Percentiles rank a stretch among this genome's conserved stretches.
These are phyloP conservation scores for Gnetum montanum DNA, from an alignment of 75 land plant species.

Conservation along the genomic window DNA sequence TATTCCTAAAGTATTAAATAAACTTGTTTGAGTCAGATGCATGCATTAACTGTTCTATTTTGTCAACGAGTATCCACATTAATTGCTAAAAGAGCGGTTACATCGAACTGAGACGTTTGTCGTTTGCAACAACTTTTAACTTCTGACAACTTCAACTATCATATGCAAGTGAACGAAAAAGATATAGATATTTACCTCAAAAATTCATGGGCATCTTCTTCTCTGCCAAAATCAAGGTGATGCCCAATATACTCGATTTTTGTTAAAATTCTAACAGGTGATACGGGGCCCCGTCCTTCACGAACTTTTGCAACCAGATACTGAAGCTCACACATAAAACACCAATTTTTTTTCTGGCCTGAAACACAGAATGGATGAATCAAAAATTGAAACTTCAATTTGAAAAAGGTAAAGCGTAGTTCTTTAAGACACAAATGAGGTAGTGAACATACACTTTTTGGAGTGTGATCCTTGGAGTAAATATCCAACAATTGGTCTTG, in stretches of 20 bases:
- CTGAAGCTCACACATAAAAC: constrained; percentile 88
- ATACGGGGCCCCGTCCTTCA: constrained; percentile 39
- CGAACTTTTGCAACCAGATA: constrained; percentile 31
- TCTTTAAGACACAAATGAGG: too few species aligned
- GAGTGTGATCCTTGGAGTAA: constrained; percentile 59
- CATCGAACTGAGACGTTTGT: too few species aligned
- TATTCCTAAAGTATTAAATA: too few species aligned
- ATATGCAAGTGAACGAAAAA: too few species aligned
- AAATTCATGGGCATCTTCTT: constrained; percentile 98
- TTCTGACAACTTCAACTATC: too few species aligned
- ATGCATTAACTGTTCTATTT: too few species aligned
- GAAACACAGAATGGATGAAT: constrained; percentile 1
- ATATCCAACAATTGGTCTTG: constrained; percentile 69
- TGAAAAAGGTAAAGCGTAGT: too few species aligned
- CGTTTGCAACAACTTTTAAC: too few species aligned
- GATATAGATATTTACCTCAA: constrained; percentile 56
- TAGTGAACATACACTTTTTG: constrained; percentile 31
- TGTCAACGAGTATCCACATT: too few species aligned
- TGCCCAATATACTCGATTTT: constrained; percentile 49
- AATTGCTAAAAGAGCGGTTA: too few species aligned
- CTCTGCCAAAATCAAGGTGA: constrained; percentile 65
- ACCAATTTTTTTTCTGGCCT: constrained; percentile 60
- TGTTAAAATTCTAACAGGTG: constrained; percentile 53
- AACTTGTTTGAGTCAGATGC: too few species aligned
- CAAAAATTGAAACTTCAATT: too few species aligned